phyloP scores from a whole-genome alignment of 176 grass and related monocot species.

The Oryza longistaminata region DNA sequence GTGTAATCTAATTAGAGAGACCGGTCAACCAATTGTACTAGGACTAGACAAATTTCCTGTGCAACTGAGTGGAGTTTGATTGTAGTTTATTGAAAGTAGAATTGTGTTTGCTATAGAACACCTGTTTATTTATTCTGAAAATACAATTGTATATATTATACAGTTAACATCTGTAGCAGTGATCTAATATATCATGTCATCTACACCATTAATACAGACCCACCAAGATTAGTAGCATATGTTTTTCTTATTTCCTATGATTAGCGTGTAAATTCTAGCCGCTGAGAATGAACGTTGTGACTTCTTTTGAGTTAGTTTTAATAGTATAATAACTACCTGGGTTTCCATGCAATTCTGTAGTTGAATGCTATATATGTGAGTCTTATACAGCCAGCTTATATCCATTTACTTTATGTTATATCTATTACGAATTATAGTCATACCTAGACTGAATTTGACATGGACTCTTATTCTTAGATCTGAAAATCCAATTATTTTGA shows the following conservation, averaged over 20 bases:
- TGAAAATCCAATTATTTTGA: neutral
- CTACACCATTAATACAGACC: neutral
- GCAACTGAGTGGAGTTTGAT: neutral
- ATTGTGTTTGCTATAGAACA: neutral
- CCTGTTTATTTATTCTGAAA: neutral
- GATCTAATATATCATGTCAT: neutral
- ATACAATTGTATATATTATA: neutral
- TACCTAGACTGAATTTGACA: neutral
- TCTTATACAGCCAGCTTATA: neutral
- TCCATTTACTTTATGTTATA: neutral
- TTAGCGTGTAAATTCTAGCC: too few species aligned
- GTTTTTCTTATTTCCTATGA: neutral
- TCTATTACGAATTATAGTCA: neutral
- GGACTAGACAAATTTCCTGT: neutral
- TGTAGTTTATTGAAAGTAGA: neutral
- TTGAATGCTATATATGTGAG: neutral
- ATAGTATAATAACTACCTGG: neutral
- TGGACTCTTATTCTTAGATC: neutral
- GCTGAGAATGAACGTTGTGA: neutral
- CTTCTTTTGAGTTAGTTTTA: neutral
- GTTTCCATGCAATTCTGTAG: neutral
- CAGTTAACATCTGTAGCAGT: too few species aligned
- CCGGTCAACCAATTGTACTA: neutral
- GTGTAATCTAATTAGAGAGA: neutral
- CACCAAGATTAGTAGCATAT: too few species aligned